Percentiles rank a stretch among this genome's conserved stretches.
phyloP scores from a whole-genome alignment of 2,329 filamentous ascomycete genomes.

The Ramularia endophylla region DNA sequence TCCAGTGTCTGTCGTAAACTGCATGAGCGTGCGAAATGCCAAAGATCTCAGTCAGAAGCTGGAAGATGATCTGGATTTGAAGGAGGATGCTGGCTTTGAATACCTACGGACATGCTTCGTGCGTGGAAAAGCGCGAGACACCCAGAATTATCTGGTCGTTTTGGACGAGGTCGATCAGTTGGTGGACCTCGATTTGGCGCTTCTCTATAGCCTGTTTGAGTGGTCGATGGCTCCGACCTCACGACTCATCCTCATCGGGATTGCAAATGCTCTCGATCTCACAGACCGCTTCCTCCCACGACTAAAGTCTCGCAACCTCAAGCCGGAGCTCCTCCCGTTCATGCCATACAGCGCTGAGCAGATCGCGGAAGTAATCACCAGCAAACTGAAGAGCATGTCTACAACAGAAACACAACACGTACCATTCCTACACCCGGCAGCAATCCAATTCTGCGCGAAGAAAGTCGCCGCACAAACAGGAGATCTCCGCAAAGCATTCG shows the following conservation, averaged over 20 bases:
- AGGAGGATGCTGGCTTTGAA: slow-evolving; percentile 58
- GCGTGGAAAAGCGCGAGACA: slow-evolving; percentile 48
- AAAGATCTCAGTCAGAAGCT: slow-evolving; percentile 79
- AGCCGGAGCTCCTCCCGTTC: slow-evolving; percentile 84
- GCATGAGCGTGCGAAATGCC: slow-evolving; percentile 90
- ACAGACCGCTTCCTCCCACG: slow-evolving; percentile 93
- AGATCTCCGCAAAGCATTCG: slow-evolving; percentile 90
- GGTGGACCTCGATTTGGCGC: slow-evolving; percentile 78
- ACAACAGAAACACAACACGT: slow-evolving; percentile 42
- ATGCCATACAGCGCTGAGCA: slow-evolving; percentile 85
- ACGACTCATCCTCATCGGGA: slow-evolving; percentile 76
- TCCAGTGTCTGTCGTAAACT: slow-evolving; percentile 80
- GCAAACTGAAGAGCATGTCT: slow-evolving; percentile 68
- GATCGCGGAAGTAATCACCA: slow-evolving; percentile 79
- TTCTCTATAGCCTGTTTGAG: slow-evolving; percentile 90
- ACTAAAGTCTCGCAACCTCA: slow-evolving; percentile 86
- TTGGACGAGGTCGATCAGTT: slow-evolving; percentile 96
- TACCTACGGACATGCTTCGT: slow-evolving; percentile 67
- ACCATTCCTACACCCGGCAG: slow-evolving; percentile 88
- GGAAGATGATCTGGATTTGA: slow-evolving; percentile 60
- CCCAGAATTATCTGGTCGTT: slow-evolving; percentile 67
- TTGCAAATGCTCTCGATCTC: slow-evolving; percentile 91
- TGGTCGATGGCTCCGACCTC: slow-evolving; percentile 85
- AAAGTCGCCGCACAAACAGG: slow-evolving; percentile 94
- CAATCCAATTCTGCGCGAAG: slow-evolving; percentile 87